A percentile compares a stretch with the other conserved stretches of the same genome.
Evolutionary conservation across 31 red algal species (phyloP).

Genomic region (Odonthalia washingtoniensis): DNA sequence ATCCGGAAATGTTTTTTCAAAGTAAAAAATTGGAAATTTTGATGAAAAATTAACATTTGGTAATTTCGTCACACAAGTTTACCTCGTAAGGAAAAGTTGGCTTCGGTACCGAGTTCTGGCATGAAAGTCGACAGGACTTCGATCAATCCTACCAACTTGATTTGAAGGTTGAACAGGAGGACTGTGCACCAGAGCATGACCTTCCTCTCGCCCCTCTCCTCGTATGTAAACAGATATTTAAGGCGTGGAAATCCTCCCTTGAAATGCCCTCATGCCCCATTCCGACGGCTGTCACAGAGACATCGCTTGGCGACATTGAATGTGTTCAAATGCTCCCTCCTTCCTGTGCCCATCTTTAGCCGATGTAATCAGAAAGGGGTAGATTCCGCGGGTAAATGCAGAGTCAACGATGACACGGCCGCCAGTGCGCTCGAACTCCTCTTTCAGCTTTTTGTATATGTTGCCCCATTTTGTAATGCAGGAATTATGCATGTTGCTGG

Average conservation of each 20-base stretch:
- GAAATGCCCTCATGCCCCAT: slow-evolving; percentile 31
- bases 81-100: neutral
- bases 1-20: neutral
- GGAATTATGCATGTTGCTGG: neutral
- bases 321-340: neutral
- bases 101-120: neutral
- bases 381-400: neutral
- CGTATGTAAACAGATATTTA: slow-evolving; percentile 26
- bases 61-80: too few species aligned
- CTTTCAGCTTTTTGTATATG: slow-evolving; percentile 16
- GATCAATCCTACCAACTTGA: neutral
- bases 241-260: slow-evolving; percentile 23
- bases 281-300: slow-evolving; percentile 5
- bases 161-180: neutral
- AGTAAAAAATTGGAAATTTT: neutral
- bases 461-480: slow-evolving; percentile 6
- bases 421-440: neutral
- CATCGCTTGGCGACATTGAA: neutral
- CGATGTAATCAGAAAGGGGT: slow-evolving; percentile 14
- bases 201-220: slow-evolving; percentile 13
- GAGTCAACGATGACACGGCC: neutral
- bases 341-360: neutral
- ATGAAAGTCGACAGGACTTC: neutral
- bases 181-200: neutral
- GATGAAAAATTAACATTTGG: too few species aligned